These are phyloP conservation scores for Yamadazyma buinensis DNA, from an alignment of 1,139 yeast genomes.

Conservation along the genomic window DNA sequence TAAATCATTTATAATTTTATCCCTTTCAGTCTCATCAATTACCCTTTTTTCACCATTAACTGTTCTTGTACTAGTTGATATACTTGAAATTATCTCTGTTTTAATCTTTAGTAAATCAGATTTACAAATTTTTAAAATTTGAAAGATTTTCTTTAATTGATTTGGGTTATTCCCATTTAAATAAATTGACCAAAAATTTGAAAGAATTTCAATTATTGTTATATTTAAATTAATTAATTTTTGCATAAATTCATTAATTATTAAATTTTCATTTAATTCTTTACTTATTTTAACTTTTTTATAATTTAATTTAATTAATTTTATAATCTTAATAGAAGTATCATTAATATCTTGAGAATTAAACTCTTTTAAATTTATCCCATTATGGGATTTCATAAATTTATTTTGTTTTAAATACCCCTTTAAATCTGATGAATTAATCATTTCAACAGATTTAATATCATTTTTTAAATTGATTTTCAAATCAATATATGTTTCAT, in stretches of 20 bases:
- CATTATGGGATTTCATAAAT: slow-evolving; percentile 14
- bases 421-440: slow-evolving; percentile 20
- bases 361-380: slow-evolving; percentile 41
- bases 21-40: slow-evolving; percentile 18
- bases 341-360: slow-evolving; percentile 37
- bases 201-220: slow-evolving; percentile 40
- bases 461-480: slow-evolving; percentile 22
- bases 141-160: slow-evolving; percentile 36
- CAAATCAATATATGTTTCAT: slow-evolving; percentile 60
- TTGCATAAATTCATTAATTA: slow-evolving; percentile 26
- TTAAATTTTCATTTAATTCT: slow-evolving; percentile 15
- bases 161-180: slow-evolving; percentile 35
- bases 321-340: slow-evolving; percentile 47
- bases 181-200: slow-evolving; percentile 44
- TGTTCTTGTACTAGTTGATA: no score
- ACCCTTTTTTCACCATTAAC: slow-evolving; percentile 8
- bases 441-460: slow-evolving; percentile 4
- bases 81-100: neutral
- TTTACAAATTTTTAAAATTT: slow-evolving; percentile 34
- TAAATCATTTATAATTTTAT: slow-evolving; percentile 29
- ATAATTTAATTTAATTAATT: slow-evolving; percentile 53
- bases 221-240: slow-evolving; percentile 38
- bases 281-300: slow-evolving; percentile 22
- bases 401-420: slow-evolving; percentile 22
- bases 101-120: slow-evolving; percentile 22